These are phyloP conservation scores for Sclerotinia nivalis DNA, from an alignment of 2,329 filamentous ascomycete genomes.

Conservation along the genomic window DNA sequence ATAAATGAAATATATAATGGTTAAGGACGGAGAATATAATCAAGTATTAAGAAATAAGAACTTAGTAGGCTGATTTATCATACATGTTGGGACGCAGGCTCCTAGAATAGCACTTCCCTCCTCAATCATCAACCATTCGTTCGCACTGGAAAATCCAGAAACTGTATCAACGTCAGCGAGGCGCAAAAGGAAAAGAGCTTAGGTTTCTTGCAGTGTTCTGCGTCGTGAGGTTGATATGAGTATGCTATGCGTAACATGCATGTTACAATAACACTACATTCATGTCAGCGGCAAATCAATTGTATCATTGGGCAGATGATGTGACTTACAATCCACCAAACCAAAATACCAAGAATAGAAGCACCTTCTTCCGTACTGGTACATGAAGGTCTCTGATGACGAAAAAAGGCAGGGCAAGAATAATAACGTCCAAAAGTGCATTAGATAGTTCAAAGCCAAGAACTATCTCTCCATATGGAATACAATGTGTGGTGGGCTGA, in stretches of 20 bases:
- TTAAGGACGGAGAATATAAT: background rate
- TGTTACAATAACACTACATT: constrained; percentile 16
- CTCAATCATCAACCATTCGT: constrained; percentile 22
- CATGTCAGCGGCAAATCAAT: background rate
- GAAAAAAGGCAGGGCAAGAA: constrained; percentile 18
- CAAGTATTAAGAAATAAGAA: background rate
- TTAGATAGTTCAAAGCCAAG: constrained; percentile 15
- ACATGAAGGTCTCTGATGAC: constrained; percentile 21
- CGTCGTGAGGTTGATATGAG: constrained; percentile 16
- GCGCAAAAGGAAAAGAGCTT: background rate
- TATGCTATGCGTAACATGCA: constrained; percentile 20
- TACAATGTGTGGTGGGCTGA: constrained; percentile 12
- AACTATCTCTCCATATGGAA: constrained; percentile 17
- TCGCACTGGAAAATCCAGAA: constrained; percentile 2
- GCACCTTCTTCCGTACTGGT: constrained; percentile 18
- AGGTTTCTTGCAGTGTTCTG: background rate
- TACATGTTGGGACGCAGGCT: constrained; percentile 20
- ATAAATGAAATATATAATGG: background rate
- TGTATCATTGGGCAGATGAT: background rate
- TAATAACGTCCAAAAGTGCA: constrained; percentile 10
- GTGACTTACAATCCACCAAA: constrained; percentile 21
- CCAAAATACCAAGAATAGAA: constrained; percentile 20
- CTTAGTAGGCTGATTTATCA: background rate
- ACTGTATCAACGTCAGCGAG: constrained; percentile 6
- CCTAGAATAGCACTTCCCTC: constrained; percentile 19